These are phyloP conservation scores for Sarocladium kiliense DNA, from an alignment of 2,329 filamentous ascomycete genomes.

Conservation along the genomic window DNA sequence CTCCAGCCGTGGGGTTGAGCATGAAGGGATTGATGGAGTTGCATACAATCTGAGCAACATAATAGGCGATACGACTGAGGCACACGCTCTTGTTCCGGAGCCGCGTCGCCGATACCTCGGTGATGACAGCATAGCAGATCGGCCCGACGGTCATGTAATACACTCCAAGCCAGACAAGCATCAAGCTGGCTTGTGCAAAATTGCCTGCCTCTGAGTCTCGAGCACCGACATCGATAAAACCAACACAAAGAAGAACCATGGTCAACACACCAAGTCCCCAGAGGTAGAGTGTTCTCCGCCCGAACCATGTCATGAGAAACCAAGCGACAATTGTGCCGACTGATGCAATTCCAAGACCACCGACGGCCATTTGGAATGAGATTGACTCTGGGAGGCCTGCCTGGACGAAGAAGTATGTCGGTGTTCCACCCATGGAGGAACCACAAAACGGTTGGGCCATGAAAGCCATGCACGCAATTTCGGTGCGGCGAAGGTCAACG, in stretches of 20 bases:
- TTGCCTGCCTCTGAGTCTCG: constrained; percentile 22
- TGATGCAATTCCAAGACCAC: constrained; percentile 29
- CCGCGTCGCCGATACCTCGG: constrained; percentile 30
- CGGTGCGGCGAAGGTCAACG: constrained; percentile 36
- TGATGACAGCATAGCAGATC: constrained; percentile 30
- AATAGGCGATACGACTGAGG: constrained; percentile 14
- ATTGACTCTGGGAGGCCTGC: constrained; percentile 29
- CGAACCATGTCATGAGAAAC: constrained; percentile 23
- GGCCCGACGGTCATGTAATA: constrained; percentile 33
- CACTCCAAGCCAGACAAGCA: constrained; percentile 31
- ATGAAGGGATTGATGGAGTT: constrained; percentile 17
- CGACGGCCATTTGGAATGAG: constrained; percentile 33
- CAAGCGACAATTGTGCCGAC: constrained; percentile 31
- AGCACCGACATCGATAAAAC: constrained; percentile 28
- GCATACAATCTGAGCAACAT: constrained; percentile 17
- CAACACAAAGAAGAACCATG: constrained; percentile 14
- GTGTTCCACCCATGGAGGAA: constrained; percentile 5
- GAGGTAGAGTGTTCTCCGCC: constrained; percentile 32
- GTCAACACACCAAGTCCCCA: constrained; percentile 22
- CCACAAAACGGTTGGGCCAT: constrained; percentile 27
- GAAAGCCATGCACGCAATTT: constrained; percentile 31
- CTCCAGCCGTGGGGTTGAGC: constrained; percentile 17
- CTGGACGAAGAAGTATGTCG: constrained; percentile 37
- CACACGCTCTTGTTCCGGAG: constrained; percentile 31
- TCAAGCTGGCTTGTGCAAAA: constrained; percentile 28